These are phyloP conservation scores for Cyclanthera cordifolia DNA, from an alignment of 306 rosid species.

Conservation along the genomic window DNA sequence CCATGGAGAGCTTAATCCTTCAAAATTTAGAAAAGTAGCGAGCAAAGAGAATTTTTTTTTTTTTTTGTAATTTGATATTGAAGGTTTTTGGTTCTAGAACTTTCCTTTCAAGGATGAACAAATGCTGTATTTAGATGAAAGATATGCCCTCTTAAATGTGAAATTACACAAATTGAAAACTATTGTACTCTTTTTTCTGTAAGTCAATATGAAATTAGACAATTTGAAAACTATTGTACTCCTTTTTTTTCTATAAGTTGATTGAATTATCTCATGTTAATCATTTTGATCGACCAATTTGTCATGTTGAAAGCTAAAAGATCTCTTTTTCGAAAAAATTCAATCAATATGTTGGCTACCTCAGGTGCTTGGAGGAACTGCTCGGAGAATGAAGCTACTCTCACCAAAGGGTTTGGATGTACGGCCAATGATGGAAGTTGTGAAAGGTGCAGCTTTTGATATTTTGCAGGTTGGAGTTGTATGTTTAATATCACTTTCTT, in stretches of 20 bases:
- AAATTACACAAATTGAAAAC: background rate
- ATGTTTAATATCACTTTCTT: slow-evolving; percentile 4
- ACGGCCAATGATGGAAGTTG: slow-evolving; percentile 99
- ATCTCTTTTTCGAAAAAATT: background rate
- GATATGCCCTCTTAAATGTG: background rate
- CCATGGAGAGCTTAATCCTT: background rate
- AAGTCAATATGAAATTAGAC: background rate
- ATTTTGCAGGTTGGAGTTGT: slow-evolving; percentile 58
- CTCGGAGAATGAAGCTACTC: slow-evolving; percentile 71
- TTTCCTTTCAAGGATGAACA: background rate
- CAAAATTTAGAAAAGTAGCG: background rate
- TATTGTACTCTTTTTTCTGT: background rate
- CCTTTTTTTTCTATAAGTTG: background rate
- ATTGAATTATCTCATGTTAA: background rate
- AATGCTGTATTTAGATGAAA: background rate
- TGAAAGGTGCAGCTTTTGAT: slow-evolving; percentile 90
- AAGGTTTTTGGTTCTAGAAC: background rate
- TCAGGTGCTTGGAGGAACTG: slow-evolving; percentile 88
- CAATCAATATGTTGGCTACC: background rate
- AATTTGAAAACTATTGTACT: background rate
- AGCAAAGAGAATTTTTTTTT: background rate
- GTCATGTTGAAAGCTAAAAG: background rate
- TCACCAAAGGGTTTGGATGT: slow-evolving; percentile 97
- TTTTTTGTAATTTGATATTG: background rate
- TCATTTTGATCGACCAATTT: background rate